phyloP scores from a whole-genome alignment of 345 rosid species.

The Carallia brachiata region DNA sequence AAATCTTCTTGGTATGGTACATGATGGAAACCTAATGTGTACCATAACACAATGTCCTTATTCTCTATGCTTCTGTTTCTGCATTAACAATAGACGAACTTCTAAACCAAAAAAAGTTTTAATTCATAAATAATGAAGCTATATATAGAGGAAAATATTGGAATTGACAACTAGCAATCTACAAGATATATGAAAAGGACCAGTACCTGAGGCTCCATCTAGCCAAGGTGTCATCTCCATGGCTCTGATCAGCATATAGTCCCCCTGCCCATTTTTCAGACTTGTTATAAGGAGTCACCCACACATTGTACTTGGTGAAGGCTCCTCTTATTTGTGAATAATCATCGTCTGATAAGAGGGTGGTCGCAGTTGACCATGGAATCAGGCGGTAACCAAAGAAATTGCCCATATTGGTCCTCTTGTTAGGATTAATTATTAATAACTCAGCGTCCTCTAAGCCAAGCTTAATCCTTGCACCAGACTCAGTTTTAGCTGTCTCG shows the following conservation, averaged over 20 bases:
- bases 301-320: constrained; percentile 46
- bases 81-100: not conserved
- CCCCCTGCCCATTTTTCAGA: constrained; percentile 50
- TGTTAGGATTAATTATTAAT: constrained; percentile 39
- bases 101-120: not conserved
- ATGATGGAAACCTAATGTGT: constrained; percentile 34
- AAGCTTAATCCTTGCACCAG: constrained; percentile 36
- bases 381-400: constrained; percentile 40
- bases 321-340: constrained; percentile 43
- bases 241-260: constrained; percentile 40
- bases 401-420: constrained; percentile 43
- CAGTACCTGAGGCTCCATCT: constrained; percentile 39
- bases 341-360: constrained; percentile 33
- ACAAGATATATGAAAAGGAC: too few species aligned
- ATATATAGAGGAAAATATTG: too few species aligned
- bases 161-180: too few species aligned
- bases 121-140: not conserved
- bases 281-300: constrained; percentile 56
- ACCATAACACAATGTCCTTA: constrained; percentile 31
- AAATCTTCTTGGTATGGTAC: constrained; percentile 35
- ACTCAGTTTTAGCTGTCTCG: constrained; percentile 42
- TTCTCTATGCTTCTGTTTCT: constrained; percentile 25
- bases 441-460: constrained; percentile 31
- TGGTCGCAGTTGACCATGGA: constrained; percentile 20
- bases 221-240: constrained; percentile 42